A percentile compares a stretch with the other conserved stretches of the same genome.
phyloP scores from a whole-genome alignment of 2,329 filamentous ascomycete genomes.

The Cylindrodendrum hubeiense region DNA sequence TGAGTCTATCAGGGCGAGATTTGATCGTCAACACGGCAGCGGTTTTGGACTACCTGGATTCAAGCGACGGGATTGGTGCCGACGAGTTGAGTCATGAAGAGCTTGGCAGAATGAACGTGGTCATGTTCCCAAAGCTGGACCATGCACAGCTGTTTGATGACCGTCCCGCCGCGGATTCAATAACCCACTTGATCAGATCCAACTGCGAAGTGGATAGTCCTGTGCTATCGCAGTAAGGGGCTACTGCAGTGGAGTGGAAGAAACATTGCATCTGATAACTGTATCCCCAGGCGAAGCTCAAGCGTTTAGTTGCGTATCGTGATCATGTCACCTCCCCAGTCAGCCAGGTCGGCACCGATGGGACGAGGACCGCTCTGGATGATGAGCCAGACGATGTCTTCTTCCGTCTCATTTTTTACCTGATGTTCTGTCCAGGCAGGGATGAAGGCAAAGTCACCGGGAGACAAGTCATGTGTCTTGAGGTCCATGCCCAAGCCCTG shows the following conservation, averaged over 20 bases:
- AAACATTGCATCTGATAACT: neutral
- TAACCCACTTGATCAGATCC: conserved; percentile 47
- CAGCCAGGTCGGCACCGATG: conserved; percentile 71
- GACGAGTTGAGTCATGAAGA: conserved; percentile 31
- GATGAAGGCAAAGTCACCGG: conserved; percentile 78
- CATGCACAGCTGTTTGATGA: conserved; percentile 73
- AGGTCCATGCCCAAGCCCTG: conserved; percentile 64
- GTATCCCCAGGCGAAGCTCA: neutral
- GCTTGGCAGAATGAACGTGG: conserved; percentile 60
- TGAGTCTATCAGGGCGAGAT: conserved; percentile 70
- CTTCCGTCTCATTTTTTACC: conserved; percentile 73
- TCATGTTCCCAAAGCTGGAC: conserved; percentile 72
- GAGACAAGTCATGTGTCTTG: conserved; percentile 66
- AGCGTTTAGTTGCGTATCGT: conserved; percentile 30
- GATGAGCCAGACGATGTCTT: conserved; percentile 74
- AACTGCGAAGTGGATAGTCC: conserved; percentile 39
- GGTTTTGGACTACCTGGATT: conserved; percentile 68
- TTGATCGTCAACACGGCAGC: conserved; percentile 72
- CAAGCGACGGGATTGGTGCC: conserved; percentile 19
- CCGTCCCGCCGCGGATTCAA: conserved; percentile 39
- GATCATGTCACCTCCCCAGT: conserved; percentile 68
- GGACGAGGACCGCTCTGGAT: conserved; percentile 72
- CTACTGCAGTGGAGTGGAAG: conserved; percentile 10
- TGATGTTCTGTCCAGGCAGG: conserved; percentile 80
- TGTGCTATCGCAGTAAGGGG: conserved; percentile 15